Evolutionary conservation across 2,329 filamentous ascomycete species (phyloP).

Genomic region (Rhinocladiella similis): DNA sequence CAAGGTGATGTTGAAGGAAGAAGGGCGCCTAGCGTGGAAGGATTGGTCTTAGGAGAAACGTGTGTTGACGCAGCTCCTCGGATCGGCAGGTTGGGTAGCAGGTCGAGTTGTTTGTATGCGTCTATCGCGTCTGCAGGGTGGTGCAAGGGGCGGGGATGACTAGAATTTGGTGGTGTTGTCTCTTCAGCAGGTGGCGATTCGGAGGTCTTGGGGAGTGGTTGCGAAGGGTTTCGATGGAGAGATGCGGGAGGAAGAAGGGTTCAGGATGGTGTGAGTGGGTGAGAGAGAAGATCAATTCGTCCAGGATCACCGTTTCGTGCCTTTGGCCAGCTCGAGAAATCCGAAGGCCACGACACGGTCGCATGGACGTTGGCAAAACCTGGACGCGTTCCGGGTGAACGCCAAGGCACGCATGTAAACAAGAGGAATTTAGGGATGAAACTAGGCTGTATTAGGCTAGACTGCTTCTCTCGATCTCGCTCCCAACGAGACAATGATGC

Average conservation of each 20-base stretch:
- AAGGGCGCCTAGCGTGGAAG: neutral
- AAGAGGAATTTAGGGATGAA: neutral
- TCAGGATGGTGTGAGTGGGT: conserved; percentile 6
- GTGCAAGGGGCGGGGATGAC: conserved; percentile 4
- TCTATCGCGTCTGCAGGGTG: conserved; percentile 1
- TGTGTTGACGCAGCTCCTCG: neutral
- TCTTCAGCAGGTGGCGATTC: conserved; percentile 10
- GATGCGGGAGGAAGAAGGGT: conserved; percentile 4
- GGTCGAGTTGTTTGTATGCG: neutral
- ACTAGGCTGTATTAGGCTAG: neutral
- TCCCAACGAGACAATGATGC: neutral
- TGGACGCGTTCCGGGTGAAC: neutral
- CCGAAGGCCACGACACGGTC: conserved; percentile 12
- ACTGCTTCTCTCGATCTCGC: neutral
- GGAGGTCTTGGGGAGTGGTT: conserved; percentile 2
- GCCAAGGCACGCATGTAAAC: conserved; percentile 1
- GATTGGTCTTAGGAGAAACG: neutral
- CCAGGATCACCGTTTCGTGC: conserved; percentile 8
- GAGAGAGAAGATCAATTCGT: conserved; percentile 6
- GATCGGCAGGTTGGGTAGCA: conserved; percentile 1
- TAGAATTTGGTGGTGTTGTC: conserved; percentile 2
- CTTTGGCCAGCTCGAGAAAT: conserved; percentile 3
- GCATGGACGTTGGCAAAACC: neutral
- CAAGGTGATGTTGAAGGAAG: neutral
- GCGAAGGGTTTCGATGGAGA: conserved; percentile 1